Percentiles rank a stretch among this genome's conserved stretches.
phyloP scores from a whole-genome alignment of 768 basidiomycete species.

The Kwoniella bestiolae region DNA sequence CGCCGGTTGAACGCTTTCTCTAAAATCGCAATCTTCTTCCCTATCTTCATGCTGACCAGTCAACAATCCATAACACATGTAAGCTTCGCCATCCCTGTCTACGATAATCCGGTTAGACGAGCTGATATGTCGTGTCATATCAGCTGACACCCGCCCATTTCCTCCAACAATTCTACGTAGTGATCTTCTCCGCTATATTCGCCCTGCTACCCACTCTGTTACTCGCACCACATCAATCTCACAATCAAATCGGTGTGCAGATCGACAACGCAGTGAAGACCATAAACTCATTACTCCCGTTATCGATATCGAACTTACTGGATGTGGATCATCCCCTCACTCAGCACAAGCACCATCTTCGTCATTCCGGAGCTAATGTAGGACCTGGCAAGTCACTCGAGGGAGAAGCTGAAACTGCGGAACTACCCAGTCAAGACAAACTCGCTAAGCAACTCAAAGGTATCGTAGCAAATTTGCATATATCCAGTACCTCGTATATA shows the following conservation, averaged over 20 bases:
- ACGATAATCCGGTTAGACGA: no score
- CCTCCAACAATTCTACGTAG: conserved; percentile 37
- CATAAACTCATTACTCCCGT: conserved; percentile 31
- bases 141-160: conserved; percentile 34
- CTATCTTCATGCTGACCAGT: conserved; percentile 45
- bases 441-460: conserved; percentile 18
- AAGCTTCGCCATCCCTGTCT: no score
- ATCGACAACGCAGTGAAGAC: conserved; percentile 23
- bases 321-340: neutral
- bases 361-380: neutral
- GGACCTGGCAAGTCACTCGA: conserved; percentile 2
- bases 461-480: conserved; percentile 18
- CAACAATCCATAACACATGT: conserved; percentile 30
- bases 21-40: conserved; percentile 46
- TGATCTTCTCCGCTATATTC: conserved; percentile 44
- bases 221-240: conserved; percentile 28
- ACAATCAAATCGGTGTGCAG: conserved; percentile 26
- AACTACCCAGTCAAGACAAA: conserved; percentile 9
- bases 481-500: conserved; percentile 11
- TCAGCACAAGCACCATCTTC: neutral
- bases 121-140: no score
- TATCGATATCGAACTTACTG: conserved; percentile 30
- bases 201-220: conserved; percentile 36
- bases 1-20: conserved; percentile 35
- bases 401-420: conserved; percentile 5